phyloP scores from a whole-genome alignment of 352 stramenopile genomes.

The Pythium apleroticum region DNA sequence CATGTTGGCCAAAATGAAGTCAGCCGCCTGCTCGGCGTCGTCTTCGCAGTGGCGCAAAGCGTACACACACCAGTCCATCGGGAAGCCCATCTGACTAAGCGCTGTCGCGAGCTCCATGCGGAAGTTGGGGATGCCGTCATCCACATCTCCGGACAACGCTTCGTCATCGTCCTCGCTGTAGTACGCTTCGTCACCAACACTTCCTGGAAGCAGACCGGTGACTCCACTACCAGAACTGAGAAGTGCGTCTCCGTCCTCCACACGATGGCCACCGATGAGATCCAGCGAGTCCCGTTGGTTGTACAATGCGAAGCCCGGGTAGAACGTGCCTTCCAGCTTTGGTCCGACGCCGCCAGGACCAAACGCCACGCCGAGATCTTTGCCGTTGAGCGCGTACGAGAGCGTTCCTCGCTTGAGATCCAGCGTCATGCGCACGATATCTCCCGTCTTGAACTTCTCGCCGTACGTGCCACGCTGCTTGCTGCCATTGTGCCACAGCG shows the following conservation, averaged over 20 bases:
- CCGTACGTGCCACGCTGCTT: slow-evolving; percentile 90
- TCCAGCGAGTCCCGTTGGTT: slow-evolving; percentile 88
- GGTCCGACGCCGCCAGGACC: slow-evolving; percentile 80
- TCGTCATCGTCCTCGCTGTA: slow-evolving; percentile 86
- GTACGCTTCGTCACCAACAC: slow-evolving; percentile 64
- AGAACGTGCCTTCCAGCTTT: slow-evolving; percentile 87
- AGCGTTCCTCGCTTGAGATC: slow-evolving; percentile 82
- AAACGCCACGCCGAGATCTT: slow-evolving; percentile 88
- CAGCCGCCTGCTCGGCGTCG: slow-evolving; percentile 73
- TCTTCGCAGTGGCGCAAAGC: slow-evolving; percentile 82
- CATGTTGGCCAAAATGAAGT: slow-evolving; percentile 88
- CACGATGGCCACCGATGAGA: slow-evolving; percentile 78
- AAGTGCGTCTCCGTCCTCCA: slow-evolving; percentile 64
- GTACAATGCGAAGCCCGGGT: slow-evolving; percentile 84
- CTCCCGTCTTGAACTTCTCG: slow-evolving; percentile 89
- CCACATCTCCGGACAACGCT: slow-evolving; percentile 34
- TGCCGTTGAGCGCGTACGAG: slow-evolving; percentile 88
- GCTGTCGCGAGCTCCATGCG: slow-evolving; percentile 79
- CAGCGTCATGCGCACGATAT: slow-evolving; percentile 80
- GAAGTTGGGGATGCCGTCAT: slow-evolving; percentile 75
- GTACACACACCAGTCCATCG: slow-evolving; percentile 88
- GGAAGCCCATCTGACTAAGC: slow-evolving; percentile 85
- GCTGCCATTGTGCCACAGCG: slow-evolving; percentile 89
- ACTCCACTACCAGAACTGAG: slow-evolving; percentile 31
- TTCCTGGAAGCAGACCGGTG: slow-evolving; percentile 25